phyloP scores from a whole-genome alignment of 2,329 filamentous ascomycete species.

The Cryphonectria japonica region DNA sequence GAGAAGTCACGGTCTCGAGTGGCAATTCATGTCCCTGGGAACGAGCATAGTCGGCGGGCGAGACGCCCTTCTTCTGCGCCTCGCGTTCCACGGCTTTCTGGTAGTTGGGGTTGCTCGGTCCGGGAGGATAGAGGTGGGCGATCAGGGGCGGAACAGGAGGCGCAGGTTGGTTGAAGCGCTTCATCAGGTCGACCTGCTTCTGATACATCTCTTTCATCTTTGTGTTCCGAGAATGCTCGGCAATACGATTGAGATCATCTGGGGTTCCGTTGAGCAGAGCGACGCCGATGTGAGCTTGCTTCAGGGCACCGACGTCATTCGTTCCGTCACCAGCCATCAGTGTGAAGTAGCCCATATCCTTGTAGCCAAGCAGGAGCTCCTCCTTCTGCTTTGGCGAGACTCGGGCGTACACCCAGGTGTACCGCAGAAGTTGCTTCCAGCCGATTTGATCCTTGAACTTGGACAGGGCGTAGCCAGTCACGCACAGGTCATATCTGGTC shows the following conservation, averaged over 20 bases:
- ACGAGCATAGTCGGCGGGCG: slow-evolving; percentile 60
- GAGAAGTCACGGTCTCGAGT: slow-evolving; percentile 68
- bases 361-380: slow-evolving; percentile 93
- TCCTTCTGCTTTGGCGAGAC: slow-evolving; percentile 99
- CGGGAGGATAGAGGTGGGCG: slow-evolving; percentile 91
- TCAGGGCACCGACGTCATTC: slow-evolving; percentile 95
- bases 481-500: slow-evolving; percentile 85
- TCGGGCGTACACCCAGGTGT: slow-evolving; percentile 97
- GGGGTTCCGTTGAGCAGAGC: slow-evolving; percentile 93
- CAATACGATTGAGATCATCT: slow-evolving; percentile 88
- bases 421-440: slow-evolving; percentile 76
- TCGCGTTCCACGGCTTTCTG: slow-evolving; percentile 89
- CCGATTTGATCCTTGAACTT: slow-evolving; percentile 84
- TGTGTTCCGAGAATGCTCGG: slow-evolving; percentile 89
- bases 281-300: slow-evolving; percentile 97
- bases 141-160: slow-evolving; percentile 94
- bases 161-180: slow-evolving; percentile 88
- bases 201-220: slow-evolving; percentile 99
- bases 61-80: slow-evolving; percentile 75
- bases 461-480: slow-evolving; percentile 90
- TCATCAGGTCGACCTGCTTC: slow-evolving; percentile 91
- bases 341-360: slow-evolving; percentile 96
- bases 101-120: slow-evolving; percentile 90
- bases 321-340: slow-evolving; percentile 99
- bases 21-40: slow-evolving; percentile 52